Evolutionary conservation across 768 basidiomycete species (phyloP), one percentile per base, ranked within the genome.

Genomic region (Sistotremastrum niveocremeum): DNA sequence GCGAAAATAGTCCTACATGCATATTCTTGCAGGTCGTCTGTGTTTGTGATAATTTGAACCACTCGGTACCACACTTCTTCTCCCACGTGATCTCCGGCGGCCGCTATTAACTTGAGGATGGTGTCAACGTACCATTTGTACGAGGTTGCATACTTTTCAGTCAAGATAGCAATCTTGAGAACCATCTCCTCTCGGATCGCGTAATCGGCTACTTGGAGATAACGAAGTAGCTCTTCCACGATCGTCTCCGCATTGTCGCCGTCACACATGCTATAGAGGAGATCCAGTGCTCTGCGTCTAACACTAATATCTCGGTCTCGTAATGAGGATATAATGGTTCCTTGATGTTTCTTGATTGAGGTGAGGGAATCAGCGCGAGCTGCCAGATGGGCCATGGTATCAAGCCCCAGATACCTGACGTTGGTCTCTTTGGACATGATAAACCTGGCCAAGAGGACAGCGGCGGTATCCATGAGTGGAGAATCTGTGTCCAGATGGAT

Each of bases 31-130:
- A 99, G 69, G 63, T 98, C 90, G 60, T 97, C 94, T 28, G 95
- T 99, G 59, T 99, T 99, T 40, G 89, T 97, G 41, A 95, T 88
- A 49, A 99, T 97, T 60, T 97, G 95, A 30, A 99, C 84, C 42
- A 99, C 91, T 44, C 95, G 86, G 63, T 95, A 98, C 95, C 95
- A 99, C 34, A 99, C 95, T 68, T 98, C 95, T 52, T 98, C 94
- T 40, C 95, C 95, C 44, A 99, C 94, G 59, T 99, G 91, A 57
- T 99, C 95, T 45, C 95, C 95, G 7, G 95, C 95, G 37, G 90
- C 82, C 58, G 85, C 88, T 60, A 99, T 94, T 47, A 99, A 77
- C 57, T 91, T 84, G 54, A 99, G 66, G 58, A 98, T 88, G 53
- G 91, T 99, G 63, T 99, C 94, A 47, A 99, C 88, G 69, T 99